A percentile compares a stretch with the other conserved stretches of the same genome.
Conservation (phyloP, 2,329 filamentous ascomycete species). For the Diaporthe destruens region DNA sequence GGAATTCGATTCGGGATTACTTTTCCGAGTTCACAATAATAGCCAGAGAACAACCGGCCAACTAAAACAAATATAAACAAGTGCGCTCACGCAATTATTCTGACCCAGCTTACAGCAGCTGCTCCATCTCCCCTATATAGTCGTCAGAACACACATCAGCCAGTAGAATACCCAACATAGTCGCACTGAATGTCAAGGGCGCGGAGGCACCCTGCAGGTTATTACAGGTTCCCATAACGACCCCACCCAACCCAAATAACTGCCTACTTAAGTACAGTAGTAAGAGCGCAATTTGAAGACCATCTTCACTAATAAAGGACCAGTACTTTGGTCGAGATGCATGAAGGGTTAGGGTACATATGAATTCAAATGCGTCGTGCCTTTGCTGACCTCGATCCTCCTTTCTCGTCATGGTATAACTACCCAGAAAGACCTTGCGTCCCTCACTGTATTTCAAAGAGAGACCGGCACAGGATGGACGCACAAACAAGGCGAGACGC, state of each 20-base stretch:
- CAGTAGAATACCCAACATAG: constrained; percentile 17
- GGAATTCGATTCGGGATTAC: background rate
- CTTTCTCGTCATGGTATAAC: too few relatives aligned
- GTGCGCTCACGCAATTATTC: too few relatives aligned
- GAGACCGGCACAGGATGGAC: background rate
- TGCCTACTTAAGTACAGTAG: constrained; percentile 23
- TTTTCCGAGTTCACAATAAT: background rate
- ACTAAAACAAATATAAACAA: too few relatives aligned
- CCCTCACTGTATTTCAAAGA: too few relatives aligned
- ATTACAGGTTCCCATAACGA: background rate
- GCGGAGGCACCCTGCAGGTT: constrained; percentile 23
- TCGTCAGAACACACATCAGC: background rate
- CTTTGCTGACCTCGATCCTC: too few relatives aligned
- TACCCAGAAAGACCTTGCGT: too few relatives aligned
- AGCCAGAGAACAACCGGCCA: background rate
- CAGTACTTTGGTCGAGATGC: too few relatives aligned
- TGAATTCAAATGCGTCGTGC: too few relatives aligned
- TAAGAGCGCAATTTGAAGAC: constrained; percentile 18
- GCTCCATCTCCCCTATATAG: too few relatives aligned
- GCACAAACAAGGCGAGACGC: constrained; percentile 48
- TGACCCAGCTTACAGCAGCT: too few relatives aligned
- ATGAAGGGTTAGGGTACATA: background rate
- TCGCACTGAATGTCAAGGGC: constrained; percentile 28
- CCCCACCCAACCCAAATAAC: constrained; percentile 32
- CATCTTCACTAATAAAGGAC: background rate